Evolutionary conservation across 2,329 filamentous ascomycete genomes (phyloP).

Genomic region (Hypoxylon sp.): DNA sequence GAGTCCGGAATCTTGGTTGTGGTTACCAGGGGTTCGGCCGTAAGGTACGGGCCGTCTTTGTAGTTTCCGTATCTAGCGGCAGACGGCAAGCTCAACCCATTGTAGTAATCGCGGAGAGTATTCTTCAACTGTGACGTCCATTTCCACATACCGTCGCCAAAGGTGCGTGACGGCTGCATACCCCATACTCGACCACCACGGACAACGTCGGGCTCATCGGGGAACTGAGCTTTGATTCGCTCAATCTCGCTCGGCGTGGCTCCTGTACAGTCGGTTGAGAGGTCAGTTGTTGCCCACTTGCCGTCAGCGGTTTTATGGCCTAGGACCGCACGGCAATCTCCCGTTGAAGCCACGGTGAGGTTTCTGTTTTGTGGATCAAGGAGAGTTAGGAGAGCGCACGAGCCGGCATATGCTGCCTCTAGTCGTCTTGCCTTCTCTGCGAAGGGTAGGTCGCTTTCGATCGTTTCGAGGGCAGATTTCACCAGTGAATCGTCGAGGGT

Average conservation of each 20-base stretch:
- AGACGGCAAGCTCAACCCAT: constrained; percentile 51
- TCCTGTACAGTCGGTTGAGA: constrained; percentile 73
- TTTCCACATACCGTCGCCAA: constrained; percentile 75
- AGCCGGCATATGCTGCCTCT: constrained; percentile 45
- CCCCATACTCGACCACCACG: constrained; percentile 69
- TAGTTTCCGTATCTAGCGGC: constrained; percentile 53
- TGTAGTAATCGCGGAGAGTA: constrained; percentile 56
- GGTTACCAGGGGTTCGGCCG: constrained; percentile 70
- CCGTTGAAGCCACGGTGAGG: constrained; percentile 70
- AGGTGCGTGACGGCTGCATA: constrained; percentile 68
- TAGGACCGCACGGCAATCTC: constrained; percentile 73
- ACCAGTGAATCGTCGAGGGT: constrained; percentile 49
- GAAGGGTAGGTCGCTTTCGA: constrained; percentile 44
- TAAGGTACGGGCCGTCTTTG: constrained; percentile 71
- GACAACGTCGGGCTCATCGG: constrained; percentile 66
- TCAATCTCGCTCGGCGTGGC: constrained; percentile 66
- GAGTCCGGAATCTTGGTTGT: constrained; percentile 60
- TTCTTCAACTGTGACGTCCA: constrained; percentile 62
- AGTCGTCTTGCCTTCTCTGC: constrained; percentile 44
- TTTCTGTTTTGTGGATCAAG: constrained; percentile 63
- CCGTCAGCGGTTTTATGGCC: constrained; percentile 56
- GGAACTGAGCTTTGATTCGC: constrained; percentile 66
- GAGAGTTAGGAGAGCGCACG: constrained; percentile 57
- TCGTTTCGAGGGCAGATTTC: constrained; percentile 39
- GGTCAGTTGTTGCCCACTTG: constrained; percentile 60